phyloP scores from a whole-genome alignment of 495 filamentous ascomycete species.

The Saxispiralis lemnorum region DNA sequence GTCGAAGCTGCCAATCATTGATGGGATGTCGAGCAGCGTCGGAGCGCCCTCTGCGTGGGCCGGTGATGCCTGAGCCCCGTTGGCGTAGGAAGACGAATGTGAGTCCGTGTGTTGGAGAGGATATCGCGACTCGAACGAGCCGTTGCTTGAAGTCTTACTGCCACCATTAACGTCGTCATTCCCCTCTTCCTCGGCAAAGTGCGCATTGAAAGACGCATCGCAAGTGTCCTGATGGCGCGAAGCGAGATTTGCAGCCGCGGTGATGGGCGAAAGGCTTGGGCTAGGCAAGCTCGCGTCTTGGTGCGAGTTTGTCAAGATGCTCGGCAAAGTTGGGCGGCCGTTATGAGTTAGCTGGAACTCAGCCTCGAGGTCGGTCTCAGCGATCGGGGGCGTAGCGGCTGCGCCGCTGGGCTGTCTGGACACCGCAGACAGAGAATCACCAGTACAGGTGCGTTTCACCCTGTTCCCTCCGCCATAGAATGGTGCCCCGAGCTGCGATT shows the following conservation, averaged over 20 bases:
- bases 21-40: slow-evolving; percentile 54
- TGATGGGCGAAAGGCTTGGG: slow-evolving; percentile 81
- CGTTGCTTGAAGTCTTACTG: not conserved
- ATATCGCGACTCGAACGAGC: slow-evolving; percentile 6
- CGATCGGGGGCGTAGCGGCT: slow-evolving; percentile 26
- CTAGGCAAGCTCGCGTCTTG: slow-evolving; percentile 89
- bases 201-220: slow-evolving; percentile 10
- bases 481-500: slow-evolving; percentile 11
- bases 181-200: slow-evolving; percentile 18
- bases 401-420: slow-evolving; percentile 11
- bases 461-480: slow-evolving; percentile 8
- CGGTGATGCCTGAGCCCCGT: slow-evolving; percentile 5
- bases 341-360: slow-evolving; percentile 1
- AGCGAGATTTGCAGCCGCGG: slow-evolving; percentile 50
- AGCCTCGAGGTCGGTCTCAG: slow-evolving; percentile 24
- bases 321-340: slow-evolving; percentile 12
- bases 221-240: slow-evolving; percentile 11
- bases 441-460: slow-evolving; percentile 2
- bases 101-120: not conserved
- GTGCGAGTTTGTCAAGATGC: slow-evolving; percentile 43
- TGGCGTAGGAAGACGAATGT: not conserved
- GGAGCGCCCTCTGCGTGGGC: slow-evolving; percentile 13
- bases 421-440: not conserved
- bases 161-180: slow-evolving; percentile 13
- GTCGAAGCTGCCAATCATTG: slow-evolving; percentile 80